Percentiles rank a stretch among this genome's conserved stretches.
Conservation (phyloP, 208 protist genomes). For the Acanthamoeba quina region DNA sequence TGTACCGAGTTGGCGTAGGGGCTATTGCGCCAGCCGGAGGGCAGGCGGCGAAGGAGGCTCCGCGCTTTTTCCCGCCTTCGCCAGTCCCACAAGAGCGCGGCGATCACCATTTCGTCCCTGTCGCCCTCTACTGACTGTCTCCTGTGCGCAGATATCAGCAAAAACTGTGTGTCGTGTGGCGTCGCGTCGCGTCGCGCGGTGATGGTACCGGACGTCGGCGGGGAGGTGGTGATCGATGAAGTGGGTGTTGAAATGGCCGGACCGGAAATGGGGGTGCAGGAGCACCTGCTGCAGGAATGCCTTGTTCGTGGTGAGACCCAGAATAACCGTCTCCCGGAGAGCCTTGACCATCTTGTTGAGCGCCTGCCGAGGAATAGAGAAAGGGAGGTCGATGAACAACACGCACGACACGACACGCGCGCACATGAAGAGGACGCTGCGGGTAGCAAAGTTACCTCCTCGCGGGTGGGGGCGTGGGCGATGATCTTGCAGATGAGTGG, state of each 20-base stretch:
- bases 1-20: not conserved
- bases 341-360: slow-evolving; percentile 89
- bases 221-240: slow-evolving; percentile 86
- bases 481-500: slow-evolving; percentile 98
- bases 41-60: slow-evolving; percentile 6
- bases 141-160: not conserved
- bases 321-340: slow-evolving; percentile 93
- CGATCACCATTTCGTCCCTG: slow-evolving; percentile 28
- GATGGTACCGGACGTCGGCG: not conserved
- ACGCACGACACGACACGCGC: no score
- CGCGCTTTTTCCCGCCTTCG: not conserved
- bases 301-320: slow-evolving; percentile 95
- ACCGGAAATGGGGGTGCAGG: slow-evolving; percentile 88
- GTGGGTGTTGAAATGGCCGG: slow-evolving; percentile 90
- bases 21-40: slow-evolving; percentile 39
- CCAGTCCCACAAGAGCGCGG: slow-evolving; percentile 41
- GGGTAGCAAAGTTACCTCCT: not conserved
- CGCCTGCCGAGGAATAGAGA: slow-evolving; percentile 71
- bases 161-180: not conserved
- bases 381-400: slow-evolving; percentile 82
- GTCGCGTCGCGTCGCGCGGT: not conserved
- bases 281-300: slow-evolving; percentile 88
- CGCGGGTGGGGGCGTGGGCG: slow-evolving; percentile 76
- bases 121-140: not conserved
- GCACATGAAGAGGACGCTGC: no score